Evolutionary conservation across 148 eudicot species (phyloP).

Genomic region (Spergularia marina): DNA sequence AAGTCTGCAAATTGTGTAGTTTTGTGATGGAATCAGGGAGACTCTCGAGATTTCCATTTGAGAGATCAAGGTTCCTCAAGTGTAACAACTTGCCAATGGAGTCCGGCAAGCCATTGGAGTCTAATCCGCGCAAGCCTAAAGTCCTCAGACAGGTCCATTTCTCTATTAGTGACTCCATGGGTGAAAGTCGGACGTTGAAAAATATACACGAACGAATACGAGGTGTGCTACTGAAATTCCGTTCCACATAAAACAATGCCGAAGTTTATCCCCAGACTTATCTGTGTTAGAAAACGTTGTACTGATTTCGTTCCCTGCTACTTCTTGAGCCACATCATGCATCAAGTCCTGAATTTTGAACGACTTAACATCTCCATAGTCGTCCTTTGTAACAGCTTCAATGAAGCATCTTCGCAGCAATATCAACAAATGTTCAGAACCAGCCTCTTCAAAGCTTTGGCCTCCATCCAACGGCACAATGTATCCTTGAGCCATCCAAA

Average conservation of each 20-base stretch:
- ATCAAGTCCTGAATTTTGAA: constrained; percentile 21
- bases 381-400: background rate
- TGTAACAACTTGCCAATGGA: background rate
- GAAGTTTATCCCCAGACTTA: background rate
- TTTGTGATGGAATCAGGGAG: background rate
- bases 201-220: background rate
- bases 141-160: background rate
- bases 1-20: background rate
- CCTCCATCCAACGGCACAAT: background rate
- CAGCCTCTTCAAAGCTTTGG: background rate
- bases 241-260: background rate
- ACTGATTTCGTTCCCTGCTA: background rate
- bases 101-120: background rate
- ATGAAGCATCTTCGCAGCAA: constrained; percentile 10
- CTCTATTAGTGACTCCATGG: background rate
- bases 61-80: constrained; percentile 11
- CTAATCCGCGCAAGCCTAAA: background rate
- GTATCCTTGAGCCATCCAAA: constrained; percentile 6
- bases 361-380: background rate
- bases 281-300: background rate
- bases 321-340: constrained; percentile 7
- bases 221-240: background rate
- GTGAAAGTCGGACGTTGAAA: no score
- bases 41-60: background rate
- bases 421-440: background rate